Evolutionary conservation across 2,329 filamentous ascomycete species (phyloP), one percentile per base, ranked within the genome.

Genomic region (Fusarium palustre): DNA sequence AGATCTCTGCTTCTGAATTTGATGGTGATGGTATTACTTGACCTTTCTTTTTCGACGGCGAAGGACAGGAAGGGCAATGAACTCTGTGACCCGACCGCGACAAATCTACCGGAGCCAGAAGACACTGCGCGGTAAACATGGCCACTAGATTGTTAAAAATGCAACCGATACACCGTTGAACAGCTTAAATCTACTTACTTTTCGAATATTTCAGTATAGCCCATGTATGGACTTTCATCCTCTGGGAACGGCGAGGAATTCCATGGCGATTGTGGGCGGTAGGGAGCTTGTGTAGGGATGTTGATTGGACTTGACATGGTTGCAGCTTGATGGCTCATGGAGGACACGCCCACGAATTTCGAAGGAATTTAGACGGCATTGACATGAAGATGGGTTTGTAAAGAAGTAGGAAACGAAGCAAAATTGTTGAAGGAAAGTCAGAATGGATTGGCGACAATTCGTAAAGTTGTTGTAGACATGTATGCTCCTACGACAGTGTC

Each of bases 1-100:
- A 83, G 76, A 20, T 78, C 78, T 36, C 79, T 76, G 56, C 81
- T 82, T n/a, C 56, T 61, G 5, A 76, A 65, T 12, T 73, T 68
- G 13, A 78, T 50, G 5, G 69, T 64, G 10, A 75, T 72, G 1
- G 49, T 66, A 20, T 66, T 71, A 13, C 45, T 55, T 2, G 57
- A 36, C 20, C 76, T 67, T 39, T 74, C 64, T 54, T 78, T 78
- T 41, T 74, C 70, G 22, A 77, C 61, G 15, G 72, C 62, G 54
- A 78, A 78, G 8, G 73, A 66, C 2, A 76, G 43, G 15, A 56
- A 52, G 16, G 69, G 73, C 49, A 75, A 56, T 18, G 63, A 34
- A 48, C 53, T 58, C 22, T 52, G 50, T 5, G 59, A 52, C 1
- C 64, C 68, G 24, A 75, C 61, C 33, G 75, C 55, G 36, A 76